Base-by-base conservation (phyloP, 106 monocot species). In the Alisma plantagoaquatica region DNA sequence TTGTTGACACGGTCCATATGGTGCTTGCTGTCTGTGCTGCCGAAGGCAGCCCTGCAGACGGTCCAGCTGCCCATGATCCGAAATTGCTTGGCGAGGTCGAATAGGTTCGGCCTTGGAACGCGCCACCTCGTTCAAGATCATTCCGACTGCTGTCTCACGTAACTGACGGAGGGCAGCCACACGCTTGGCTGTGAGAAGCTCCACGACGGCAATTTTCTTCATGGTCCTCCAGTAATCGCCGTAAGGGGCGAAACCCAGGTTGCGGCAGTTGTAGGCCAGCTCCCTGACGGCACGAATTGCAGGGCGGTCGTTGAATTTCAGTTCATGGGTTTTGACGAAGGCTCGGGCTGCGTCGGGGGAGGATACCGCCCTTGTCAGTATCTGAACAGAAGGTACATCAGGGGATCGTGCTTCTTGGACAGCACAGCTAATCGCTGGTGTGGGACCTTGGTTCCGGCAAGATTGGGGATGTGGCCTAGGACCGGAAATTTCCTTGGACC, bases 341-440 rank as follows among this genome's bases (percentile, higher is more conserved):
- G 58, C 59, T 31, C 20, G 23, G 2, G 72, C 72, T 30, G 28
- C 10, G 8, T 59, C 42, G 5, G 59, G n/a, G 0, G 72, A 73
- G 7, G 72, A 60, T 31, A 73, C 59, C 14, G 66, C 65, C 16
- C 65, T 11, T 0, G 59, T 59, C 2, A 43, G 58, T 11, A 65
- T 16, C n/a, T 33, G 33, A 73, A 53, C 17, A 53, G 65, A 3
- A 73, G 65, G 44, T 57, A 60, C 72, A 73, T 65, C 22, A 73
- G 41, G 8, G 65, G 57, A 7, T 59, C 65, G 25, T 73, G 46
- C 64, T 65, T 66, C 22, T 31, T 17, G 10, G 72, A 48, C 9
- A 73, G 45, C 4, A 49, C 24, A 1, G 10, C 21, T 24, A 65
- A 41, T 7, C 53, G 38, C 10, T 33, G 29, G 2, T 64, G 64